Conservation (phyloP, 2,329 filamentous ascomycete genomes). For the Plenodomus lindquistii region DNA sequence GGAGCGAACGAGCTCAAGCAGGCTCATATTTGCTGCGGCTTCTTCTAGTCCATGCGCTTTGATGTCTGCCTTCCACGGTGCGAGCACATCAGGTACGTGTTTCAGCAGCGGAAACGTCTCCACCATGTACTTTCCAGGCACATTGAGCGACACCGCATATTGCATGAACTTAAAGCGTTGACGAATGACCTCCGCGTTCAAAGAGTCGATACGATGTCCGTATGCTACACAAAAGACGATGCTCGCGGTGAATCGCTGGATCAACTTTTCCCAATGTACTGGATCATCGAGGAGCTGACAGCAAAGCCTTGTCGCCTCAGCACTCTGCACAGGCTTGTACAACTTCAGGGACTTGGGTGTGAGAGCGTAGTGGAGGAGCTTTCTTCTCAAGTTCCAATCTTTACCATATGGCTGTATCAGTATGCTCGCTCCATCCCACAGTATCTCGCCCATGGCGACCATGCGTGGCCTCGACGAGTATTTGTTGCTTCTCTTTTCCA, state of each 20-base stretch:
- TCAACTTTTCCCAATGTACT: conserved; percentile 50
- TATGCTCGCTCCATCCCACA: conserved; percentile 50
- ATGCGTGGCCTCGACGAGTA: conserved; percentile 52
- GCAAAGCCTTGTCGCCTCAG: conserved; percentile 53
- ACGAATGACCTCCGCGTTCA: conserved; percentile 53
- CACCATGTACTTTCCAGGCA: conserved; percentile 51
- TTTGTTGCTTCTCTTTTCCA: conserved; percentile 52
- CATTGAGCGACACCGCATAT: conserved; percentile 53
- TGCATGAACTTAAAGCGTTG: conserved; percentile 55
- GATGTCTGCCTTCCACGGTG: conserved; percentile 54
- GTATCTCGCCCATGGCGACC: conserved; percentile 52
- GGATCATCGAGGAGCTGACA: conserved; percentile 48
- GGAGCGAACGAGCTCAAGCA: conserved; percentile 47
- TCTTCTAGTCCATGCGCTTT: conserved; percentile 45
- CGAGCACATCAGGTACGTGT: conserved; percentile 50
- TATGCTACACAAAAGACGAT: conserved; percentile 58
- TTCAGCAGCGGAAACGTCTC: conserved; percentile 53
- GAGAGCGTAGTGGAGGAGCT: conserved; percentile 46
- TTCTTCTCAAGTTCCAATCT: conserved; percentile 50
- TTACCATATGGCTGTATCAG: conserved; percentile 56
- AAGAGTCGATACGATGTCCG: conserved; percentile 55
- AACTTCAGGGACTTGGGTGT: conserved; percentile 49
- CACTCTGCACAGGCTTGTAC: conserved; percentile 55
- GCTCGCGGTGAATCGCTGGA: conserved; percentile 55
- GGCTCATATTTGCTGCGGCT: conserved; percentile 47